Base-by-base conservation (phyloP, 2,329 filamentous ascomycete genomes). In the Ustulina deusta region DNA sequence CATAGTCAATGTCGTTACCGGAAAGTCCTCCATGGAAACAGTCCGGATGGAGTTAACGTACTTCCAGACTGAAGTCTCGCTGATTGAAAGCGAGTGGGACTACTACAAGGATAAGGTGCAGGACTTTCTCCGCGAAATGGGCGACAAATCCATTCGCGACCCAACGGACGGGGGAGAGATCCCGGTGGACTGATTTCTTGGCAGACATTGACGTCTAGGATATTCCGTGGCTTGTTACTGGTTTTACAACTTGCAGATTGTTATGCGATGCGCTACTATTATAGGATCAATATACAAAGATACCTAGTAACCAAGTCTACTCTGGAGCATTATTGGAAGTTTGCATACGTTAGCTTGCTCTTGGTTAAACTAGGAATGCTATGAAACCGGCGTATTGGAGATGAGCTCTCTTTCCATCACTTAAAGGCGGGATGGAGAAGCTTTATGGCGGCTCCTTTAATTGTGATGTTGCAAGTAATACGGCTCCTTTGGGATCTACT, bases 1-100 rank as follows among this genome's bases (percentile, higher is more conserved):
- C 38, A 9, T 40, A 40, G 38, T 40, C 38, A 9, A 40, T 4
- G 38, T 40, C 38, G 11, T 9, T 4, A 40, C 38, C 38, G 38
- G 38, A 40, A 40, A 40, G 38, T 40, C 38, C 38, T 9, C 38
- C 38, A 40, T 40, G 38, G 38, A 40, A 40, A 40, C 38, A 40
- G 38, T 40, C 38, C 4, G 11, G 38, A 40, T 40, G 38, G 38
- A 40, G 4, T 40, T 40, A 15, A 17, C 38, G 11, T 40, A 40
- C 38, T 40, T 9, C 38, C 38, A 40, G 38, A 6, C 3, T 40
- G 38, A 40, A 40, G 38, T 40, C 38, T 40, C 38, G 38, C 38
- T 40, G 38, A 40, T 40, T 40, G 38, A 40, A 40, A 40, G 38
- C 38, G 38, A 40, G 38, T 40, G 38, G 38, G 38, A 40, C 38